Evolutionary conservation across 1,284 basidiomycete genomes (phyloP).

Genomic region (Naganishia cerealis): DNA sequence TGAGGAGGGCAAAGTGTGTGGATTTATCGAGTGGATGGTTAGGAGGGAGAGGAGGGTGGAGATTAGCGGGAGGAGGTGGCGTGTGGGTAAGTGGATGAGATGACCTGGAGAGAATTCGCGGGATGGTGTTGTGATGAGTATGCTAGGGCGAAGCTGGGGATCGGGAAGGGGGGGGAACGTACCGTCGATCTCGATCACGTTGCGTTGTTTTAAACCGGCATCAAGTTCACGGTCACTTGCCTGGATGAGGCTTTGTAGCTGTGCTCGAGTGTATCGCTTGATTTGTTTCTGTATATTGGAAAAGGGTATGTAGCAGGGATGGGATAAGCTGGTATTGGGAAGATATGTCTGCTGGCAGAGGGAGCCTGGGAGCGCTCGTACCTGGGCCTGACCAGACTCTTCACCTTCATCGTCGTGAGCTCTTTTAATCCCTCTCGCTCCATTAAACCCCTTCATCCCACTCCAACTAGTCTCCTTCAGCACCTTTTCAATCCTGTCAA

Average conservation of each 20-base stretch:
- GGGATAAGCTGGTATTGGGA: neutral
- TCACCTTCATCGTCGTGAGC: neutral
- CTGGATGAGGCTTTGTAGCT: conserved; percentile 67
- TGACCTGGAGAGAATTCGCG: conserved; percentile 36
- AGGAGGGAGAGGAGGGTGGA: conserved; percentile 70
- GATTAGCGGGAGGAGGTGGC: conserved; percentile 68
- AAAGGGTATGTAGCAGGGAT: too few species aligned
- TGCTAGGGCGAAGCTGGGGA: neutral
- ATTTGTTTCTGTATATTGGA: conserved; percentile 32
- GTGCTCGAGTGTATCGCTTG: conserved; percentile 61
- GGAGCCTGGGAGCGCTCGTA: conserved; percentile 32
- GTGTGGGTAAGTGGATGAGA: conserved; percentile 59
- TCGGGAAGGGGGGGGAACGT: conserved; percentile 35
- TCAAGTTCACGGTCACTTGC: conserved; percentile 72
- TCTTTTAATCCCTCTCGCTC: conserved; percentile 49
- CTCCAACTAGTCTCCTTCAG: conserved; percentile 67
- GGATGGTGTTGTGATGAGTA: neutral
- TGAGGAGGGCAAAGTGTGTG: conserved; percentile 12
- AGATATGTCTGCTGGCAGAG: conserved; percentile 8
- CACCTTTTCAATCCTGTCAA: conserved; percentile 66
- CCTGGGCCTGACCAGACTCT: conserved; percentile 31
- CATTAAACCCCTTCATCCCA: conserved; percentile 57
- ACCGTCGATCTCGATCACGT: conserved; percentile 72
- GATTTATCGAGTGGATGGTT: conserved; percentile 41
- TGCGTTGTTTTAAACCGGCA: conserved; percentile 64